Evolutionary conservation across 805 yeast species (phyloP).

Genomic region (Hanseniaspora guilliermondii): DNA sequence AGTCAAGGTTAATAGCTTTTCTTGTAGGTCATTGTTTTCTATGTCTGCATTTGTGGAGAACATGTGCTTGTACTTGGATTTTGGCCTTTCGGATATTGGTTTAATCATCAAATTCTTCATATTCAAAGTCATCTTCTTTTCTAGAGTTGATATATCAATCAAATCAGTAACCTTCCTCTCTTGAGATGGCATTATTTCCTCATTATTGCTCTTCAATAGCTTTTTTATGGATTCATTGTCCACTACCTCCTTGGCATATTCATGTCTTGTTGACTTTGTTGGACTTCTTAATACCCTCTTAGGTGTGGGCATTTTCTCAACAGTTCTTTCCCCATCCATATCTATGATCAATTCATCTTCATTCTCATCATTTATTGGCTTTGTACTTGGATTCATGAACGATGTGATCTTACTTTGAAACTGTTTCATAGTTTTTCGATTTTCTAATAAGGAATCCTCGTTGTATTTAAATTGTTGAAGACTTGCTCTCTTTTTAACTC

Average conservation of each 20-base stretch:
- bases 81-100: not conserved
- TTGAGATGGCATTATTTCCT: not conserved
- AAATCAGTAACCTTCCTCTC: not conserved
- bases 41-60: constrained; percentile 31
- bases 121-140: not conserved
- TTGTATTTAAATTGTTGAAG: not conserved
- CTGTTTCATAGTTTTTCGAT: not conserved
- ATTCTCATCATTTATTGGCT: not conserved
- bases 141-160: not conserved
- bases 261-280: not conserved
- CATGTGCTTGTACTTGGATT: constrained; percentile 3
- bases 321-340: not conserved
- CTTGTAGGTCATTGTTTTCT: constrained; percentile 40
- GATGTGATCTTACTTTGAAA: constrained; percentile 11
- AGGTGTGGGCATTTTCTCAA: not conserved
- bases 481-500: not conserved
- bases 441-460: not conserved
- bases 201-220: not conserved
- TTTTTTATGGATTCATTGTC: not conserved
- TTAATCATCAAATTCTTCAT: not conserved
- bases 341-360: constrained; percentile 13
- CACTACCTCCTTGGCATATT: not conserved
- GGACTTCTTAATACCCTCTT: not conserved
- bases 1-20: constrained; percentile 43
- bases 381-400: not conserved